Evolutionary conservation across 1,284 basidiomycete genomes (phyloP).

Genomic region (Coniophora puteana): DNA sequence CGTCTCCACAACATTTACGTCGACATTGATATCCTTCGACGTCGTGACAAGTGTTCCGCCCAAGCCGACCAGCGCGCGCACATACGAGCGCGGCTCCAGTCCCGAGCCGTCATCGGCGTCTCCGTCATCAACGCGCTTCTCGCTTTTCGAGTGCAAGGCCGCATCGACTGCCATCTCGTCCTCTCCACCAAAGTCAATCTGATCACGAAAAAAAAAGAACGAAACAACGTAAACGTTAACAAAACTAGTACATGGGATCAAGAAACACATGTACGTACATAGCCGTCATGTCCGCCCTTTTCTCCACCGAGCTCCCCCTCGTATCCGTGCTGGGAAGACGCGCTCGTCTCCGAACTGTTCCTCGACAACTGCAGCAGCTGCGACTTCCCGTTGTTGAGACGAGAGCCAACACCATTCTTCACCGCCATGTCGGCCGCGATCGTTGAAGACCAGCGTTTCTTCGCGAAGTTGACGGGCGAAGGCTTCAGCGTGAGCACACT

Average conservation of each 20-base stretch:
- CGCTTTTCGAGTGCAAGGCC: too few relatives aligned
- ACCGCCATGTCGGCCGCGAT: too few relatives aligned
- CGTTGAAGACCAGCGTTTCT: constrained; percentile 46
- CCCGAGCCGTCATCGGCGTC: constrained; percentile 29
- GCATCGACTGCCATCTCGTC: too few relatives aligned
- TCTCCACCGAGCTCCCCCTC: constrained; percentile 3
- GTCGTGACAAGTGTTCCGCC: constrained; percentile 32
- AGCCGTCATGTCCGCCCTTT: constrained; percentile 10
- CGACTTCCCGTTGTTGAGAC: constrained; percentile 25
- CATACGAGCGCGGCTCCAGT: constrained; percentile 28
- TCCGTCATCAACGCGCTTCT: constrained; percentile 34
- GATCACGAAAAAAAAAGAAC: too few relatives aligned
- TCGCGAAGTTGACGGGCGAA: constrained; percentile 50
- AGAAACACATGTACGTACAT: constrained; percentile 29
- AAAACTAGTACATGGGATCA: too few relatives aligned
- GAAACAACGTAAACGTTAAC: too few relatives aligned
- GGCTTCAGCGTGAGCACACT: constrained; percentile 41
- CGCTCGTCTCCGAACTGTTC: constrained; percentile 28
- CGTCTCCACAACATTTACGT: too few relatives aligned
- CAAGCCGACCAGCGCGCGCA: constrained; percentile 24
- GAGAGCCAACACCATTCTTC: too few relatives aligned
- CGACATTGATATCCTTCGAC: constrained; percentile 37
- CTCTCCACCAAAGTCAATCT: too few relatives aligned
- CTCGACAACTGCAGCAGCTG: constrained; percentile 32
- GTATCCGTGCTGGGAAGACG: constrained; percentile 28